These are phyloP conservation scores for Lactifluus volemus DNA, from an alignment of 768 basidiomycete genomes.

Conservation along the genomic window DNA sequence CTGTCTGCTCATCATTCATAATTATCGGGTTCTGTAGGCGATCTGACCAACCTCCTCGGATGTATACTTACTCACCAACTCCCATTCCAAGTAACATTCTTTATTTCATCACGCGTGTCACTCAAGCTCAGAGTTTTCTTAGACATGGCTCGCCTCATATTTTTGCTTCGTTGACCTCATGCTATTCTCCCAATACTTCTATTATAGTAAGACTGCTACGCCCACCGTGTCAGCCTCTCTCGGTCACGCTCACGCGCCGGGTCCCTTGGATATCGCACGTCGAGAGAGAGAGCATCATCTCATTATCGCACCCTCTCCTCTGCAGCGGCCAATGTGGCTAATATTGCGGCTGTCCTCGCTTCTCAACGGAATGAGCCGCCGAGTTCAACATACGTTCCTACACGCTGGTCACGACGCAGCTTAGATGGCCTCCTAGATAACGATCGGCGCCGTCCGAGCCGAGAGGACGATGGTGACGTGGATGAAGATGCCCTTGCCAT, in stretches of 20 bases:
- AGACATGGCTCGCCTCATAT: slow-evolving; percentile 90
- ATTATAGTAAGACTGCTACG: slow-evolving; percentile 45
- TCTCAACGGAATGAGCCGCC: slow-evolving; percentile 46
- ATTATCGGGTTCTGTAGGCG: slow-evolving; percentile 42
- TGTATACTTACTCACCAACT: slow-evolving; percentile 89
- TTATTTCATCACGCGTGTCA: slow-evolving; percentile 12
- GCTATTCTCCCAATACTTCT: slow-evolving; percentile 72
- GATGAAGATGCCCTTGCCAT: slow-evolving; percentile 46
- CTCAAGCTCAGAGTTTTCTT: slow-evolving; percentile 2
- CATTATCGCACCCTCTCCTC: slow-evolving; percentile 62
- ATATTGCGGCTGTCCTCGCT: slow-evolving; percentile 55
- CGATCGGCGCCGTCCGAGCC: slow-evolving; percentile 19
- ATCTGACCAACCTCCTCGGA: slow-evolving; percentile 86
- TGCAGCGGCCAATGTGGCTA: slow-evolving; percentile 63
- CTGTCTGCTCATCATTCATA: neutral
- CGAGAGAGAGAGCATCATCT: slow-evolving; percentile 44
- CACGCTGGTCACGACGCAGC: slow-evolving; percentile 28
- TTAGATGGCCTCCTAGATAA: slow-evolving; percentile 22
- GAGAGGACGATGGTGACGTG: slow-evolving; percentile 35
- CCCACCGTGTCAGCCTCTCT: slow-evolving; percentile 27
- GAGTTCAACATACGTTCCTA: slow-evolving; percentile 6
- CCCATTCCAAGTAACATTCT: slow-evolving; percentile 71
- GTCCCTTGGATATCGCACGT: slow-evolving; percentile 34
- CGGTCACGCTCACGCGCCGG: slow-evolving; percentile 37
- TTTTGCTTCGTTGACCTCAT: slow-evolving; percentile 78